Evolutionary conservation across 1,139 yeast species (phyloP), one percentile per base, ranked within the genome.

Genomic region (Kodamaea derodonti): DNA sequence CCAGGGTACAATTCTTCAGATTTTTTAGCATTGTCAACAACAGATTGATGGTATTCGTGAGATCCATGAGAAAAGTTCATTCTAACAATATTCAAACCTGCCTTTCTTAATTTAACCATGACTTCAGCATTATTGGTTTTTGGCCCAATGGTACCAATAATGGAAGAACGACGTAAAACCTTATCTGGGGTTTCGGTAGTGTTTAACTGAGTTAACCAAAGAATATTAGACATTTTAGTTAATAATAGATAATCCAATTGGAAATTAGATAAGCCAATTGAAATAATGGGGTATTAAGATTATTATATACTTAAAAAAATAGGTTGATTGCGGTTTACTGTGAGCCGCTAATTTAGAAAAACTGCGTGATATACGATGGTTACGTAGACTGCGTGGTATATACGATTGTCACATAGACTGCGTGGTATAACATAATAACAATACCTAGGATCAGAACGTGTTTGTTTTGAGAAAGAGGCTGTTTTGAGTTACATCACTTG

Each of bases 11-110:
- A 65, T 65, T 81, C 81, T 69, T 86, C 97, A 42, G 97, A 88
- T 67, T 86, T 81, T 70, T 95, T 84, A 52, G 97, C 87, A 61
- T 92, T 90, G 76, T 92, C 97, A 65, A 92, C 72, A 54, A 94
- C 98, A 44, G 87, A 72, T 71, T 90, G 95, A 69, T 92, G 98
- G 79, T 92, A 92, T 56, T 86, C 96, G 70, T 94, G 80, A 38
- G 95, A 77, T 55, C 98, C 99, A 71, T 94, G 98, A 47, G 96
- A 86, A 71, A 94, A 92, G 83, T 92, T 94, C 97, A 92, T 88
- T 66, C 98, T 84, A 37, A 86, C 97, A 62, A 92, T 86, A 78
- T 90, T 92, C 55, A 92, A 78, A 60, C 99, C 99, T 42, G 95
- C 95, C 69, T 86, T 85, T 77, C 98, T 84, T 62, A 92, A 79